Evolutionary conservation across 2,329 filamentous ascomycete species (phyloP).

Genomic region (Paracorniculantispora psalliotae): DNA sequence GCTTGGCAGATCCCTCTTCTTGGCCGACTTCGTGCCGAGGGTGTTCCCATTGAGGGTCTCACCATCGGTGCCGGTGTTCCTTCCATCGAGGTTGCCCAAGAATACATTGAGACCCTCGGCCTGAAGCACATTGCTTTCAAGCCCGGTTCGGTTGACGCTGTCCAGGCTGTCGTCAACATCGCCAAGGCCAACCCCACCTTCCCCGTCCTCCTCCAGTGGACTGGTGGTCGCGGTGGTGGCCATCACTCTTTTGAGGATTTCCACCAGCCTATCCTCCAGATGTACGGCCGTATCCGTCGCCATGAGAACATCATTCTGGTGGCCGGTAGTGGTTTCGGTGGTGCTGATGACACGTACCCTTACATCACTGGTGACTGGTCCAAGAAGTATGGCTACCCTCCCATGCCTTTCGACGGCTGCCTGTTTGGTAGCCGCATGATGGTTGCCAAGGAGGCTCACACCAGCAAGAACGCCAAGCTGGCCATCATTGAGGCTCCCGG

Average conservation of each 20-base stretch:
- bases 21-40: conserved; percentile 72
- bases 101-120: conserved; percentile 89
- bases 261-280: conserved; percentile 83
- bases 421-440: conserved; percentile 91
- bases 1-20: conserved; percentile 87
- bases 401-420: conserved; percentile 92
- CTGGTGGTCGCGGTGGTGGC: conserved; percentile 85
- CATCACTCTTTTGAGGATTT: conserved; percentile 96
- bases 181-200: conserved; percentile 91
- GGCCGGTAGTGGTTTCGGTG: conserved; percentile 87
- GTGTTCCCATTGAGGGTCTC: conserved; percentile 84
- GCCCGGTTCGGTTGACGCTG: conserved; percentile 82
- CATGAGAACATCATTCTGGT: conserved; percentile 83
- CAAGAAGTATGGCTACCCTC: conserved; percentile 77
- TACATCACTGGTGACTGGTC: conserved; percentile 89
- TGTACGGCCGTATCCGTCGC: conserved; percentile 84
- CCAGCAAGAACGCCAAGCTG: conserved; percentile 80
- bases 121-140: conserved; percentile 95
- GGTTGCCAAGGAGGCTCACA: conserved; percentile 89
- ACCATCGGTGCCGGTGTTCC: conserved; percentile 92
- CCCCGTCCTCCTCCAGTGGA: conserved; percentile 93
- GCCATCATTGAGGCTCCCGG: conserved; percentile 84
- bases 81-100: conserved; percentile 86
- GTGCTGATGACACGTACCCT: conserved; percentile 83
- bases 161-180: conserved; percentile 86